Percentiles rank a stretch among this genome's conserved stretches.
These are phyloP conservation scores for Pseudocercospora vitis DNA, from an alignment of 2,329 filamentous ascomycete genomes.

Conservation along the genomic window DNA sequence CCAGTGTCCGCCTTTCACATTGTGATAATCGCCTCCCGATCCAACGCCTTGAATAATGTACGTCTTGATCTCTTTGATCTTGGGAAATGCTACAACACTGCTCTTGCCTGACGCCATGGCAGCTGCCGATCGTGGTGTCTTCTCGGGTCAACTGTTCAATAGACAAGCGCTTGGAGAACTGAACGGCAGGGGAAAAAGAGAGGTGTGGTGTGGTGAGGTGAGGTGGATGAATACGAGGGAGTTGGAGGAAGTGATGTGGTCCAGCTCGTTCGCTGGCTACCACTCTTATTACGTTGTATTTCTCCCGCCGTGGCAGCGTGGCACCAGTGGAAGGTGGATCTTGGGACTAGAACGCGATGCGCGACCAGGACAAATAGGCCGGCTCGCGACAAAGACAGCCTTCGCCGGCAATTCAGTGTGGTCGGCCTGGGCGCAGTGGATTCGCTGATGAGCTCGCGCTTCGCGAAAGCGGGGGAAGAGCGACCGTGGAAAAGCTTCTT, in stretches of 20 bases:
- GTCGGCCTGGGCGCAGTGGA: constrained; percentile 12
- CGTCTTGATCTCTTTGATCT: constrained; percentile 72
- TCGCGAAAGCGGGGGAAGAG: constrained; percentile 16
- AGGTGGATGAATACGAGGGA: neutral
- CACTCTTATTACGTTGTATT: constrained; percentile 10
- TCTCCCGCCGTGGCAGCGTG: constrained; percentile 9
- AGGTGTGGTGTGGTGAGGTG: neutral
- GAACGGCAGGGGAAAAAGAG: neutral
- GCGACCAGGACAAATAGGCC: constrained; percentile 13
- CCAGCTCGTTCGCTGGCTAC: too few species aligned
- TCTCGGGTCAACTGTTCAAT: neutral
- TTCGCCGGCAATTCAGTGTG: constrained; percentile 2
- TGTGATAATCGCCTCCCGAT: constrained; percentile 82
- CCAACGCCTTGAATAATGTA: constrained; percentile 67
- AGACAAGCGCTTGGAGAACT: neutral
- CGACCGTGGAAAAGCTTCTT: constrained; percentile 12
- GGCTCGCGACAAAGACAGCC: constrained; percentile 6
- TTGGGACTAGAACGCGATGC: constrained; percentile 5
- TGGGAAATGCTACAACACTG: constrained; percentile 62
- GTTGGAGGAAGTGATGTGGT: constrained; percentile 10
- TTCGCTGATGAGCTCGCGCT: constrained; percentile 14
- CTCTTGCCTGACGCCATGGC: constrained; percentile 31
- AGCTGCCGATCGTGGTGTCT: neutral
- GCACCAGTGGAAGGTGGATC: constrained; percentile 7
- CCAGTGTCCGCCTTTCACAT: constrained; percentile 75